Conservation (phyloP, 164 flowering plant genomes). For the Umbellularia californica region DNA sequence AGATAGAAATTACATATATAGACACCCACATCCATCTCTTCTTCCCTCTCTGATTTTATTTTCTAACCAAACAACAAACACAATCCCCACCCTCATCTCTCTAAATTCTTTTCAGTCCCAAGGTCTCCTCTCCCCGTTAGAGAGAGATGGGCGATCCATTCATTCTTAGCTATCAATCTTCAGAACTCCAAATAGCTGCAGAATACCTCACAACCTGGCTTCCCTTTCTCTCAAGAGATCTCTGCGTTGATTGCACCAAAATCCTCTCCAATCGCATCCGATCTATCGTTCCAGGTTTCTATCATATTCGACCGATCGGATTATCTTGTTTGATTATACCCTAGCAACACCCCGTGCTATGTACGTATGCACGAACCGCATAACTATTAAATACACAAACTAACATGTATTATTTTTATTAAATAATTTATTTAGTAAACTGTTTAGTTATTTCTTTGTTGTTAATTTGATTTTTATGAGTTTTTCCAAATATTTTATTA, state of each 20-base stretch:
- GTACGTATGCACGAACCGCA: too few relatives aligned
- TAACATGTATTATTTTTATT: too few relatives aligned
- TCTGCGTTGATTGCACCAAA: slow-evolving; percentile 52
- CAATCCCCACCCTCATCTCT: neutral
- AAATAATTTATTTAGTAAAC: too few relatives aligned
- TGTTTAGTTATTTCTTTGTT: too few relatives aligned
- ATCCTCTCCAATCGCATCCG: slow-evolving; percentile 48
- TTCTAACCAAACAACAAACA: neutral
- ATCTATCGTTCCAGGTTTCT: neutral
- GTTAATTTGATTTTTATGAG: too few relatives aligned
- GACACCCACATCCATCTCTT: neutral
- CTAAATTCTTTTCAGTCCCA: neutral
- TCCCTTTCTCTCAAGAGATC: slow-evolving; percentile 64
- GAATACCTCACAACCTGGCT: slow-evolving; percentile 73
- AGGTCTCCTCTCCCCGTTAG: neutral
- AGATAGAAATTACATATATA: too few relatives aligned
- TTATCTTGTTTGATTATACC: neutral
- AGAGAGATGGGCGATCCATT: slow-evolving; percentile 43
- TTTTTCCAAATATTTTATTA: too few relatives aligned
- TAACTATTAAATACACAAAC: too few relatives aligned
- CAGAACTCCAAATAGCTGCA: slow-evolving; percentile 64
- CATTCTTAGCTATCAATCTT: slow-evolving; percentile 34
- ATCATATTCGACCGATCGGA: neutral
- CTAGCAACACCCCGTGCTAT: too few relatives aligned
- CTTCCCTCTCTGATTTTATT: too few relatives aligned